Percentiles rank a stretch among this genome's conserved stretches.
Evolutionary conservation across 331 rosid species (phyloP).

Genomic region (Arachis monticola): DNA sequence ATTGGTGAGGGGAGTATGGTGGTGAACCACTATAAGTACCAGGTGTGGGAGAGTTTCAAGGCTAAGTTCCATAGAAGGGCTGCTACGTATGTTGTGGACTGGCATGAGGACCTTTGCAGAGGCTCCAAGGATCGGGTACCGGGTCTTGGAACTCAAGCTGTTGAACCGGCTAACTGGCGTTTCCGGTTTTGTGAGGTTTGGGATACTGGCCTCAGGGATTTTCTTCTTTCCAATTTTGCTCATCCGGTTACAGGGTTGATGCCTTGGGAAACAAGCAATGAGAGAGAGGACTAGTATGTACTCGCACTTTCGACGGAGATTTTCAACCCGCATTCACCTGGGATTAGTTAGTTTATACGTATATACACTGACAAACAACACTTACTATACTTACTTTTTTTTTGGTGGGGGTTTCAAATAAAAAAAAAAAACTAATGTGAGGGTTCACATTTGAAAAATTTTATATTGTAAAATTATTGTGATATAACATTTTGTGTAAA

Average conservation of each 20-base stretch:
- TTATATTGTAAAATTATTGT: too few relatives aligned
- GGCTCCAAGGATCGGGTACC: constrained; percentile 88
- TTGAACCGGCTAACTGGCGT: constrained; percentile 73
- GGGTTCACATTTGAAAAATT: too few relatives aligned
- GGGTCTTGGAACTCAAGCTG: constrained; percentile 74
- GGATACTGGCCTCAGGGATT: constrained; percentile 78
- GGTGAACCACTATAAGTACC: constrained; percentile 87
- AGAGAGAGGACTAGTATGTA: too few relatives aligned
- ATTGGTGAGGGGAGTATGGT: constrained; percentile 45
- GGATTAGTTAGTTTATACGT: too few relatives aligned
- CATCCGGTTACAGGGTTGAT: constrained; percentile 61
- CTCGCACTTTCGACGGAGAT: too few relatives aligned
- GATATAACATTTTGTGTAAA: too few relatives aligned
- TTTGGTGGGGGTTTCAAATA: too few relatives aligned
- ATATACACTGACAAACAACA: too few relatives aligned
- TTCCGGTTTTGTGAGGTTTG: constrained; percentile 74
- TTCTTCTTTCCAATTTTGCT: constrained; percentile 53
- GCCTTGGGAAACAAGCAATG: constrained; percentile 63
- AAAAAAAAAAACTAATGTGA: too few relatives aligned
- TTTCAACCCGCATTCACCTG: too few relatives aligned
- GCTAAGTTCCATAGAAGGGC: constrained; percentile 80
- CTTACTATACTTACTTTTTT: too few relatives aligned
- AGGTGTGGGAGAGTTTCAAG: constrained; percentile 79
- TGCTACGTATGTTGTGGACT: constrained; percentile 85
- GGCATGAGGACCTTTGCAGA: constrained; percentile 71